These are phyloP conservation scores for Porcisia hertigi DNA, from an alignment of 208 protist genomes.

Conservation along the genomic window DNA sequence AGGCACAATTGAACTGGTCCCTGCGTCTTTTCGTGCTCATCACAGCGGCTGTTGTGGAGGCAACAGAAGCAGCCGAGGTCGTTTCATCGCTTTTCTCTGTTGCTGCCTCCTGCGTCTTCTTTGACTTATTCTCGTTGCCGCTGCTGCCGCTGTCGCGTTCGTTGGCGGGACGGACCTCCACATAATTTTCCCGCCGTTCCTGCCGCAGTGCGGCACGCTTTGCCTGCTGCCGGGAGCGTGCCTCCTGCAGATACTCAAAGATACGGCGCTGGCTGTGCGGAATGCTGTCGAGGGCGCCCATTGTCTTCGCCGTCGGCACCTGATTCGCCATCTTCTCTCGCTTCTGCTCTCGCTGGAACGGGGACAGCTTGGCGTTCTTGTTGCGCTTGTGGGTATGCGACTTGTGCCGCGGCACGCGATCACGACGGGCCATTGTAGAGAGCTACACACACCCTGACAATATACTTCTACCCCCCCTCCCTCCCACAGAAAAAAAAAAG, in stretches of 20 bases:
- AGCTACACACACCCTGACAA: background rate
- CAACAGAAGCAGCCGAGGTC: background rate
- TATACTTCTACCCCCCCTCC: background rate
- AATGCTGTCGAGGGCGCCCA: constrained; percentile 47
- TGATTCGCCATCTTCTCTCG: constrained; percentile 76
- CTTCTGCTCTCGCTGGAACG: constrained; percentile 83
- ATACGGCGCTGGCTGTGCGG: constrained; percentile 69
- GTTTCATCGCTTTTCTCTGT: too few species aligned
- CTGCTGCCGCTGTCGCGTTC: background rate
- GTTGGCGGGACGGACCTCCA: background rate
- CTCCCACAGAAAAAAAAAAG: background rate
- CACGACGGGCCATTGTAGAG: constrained; percentile 59
- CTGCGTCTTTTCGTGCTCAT: constrained; percentile 12
- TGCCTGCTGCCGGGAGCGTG: constrained; percentile 37
- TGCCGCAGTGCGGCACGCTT: constrained; percentile 25
- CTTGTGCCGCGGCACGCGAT: constrained; percentile 80
- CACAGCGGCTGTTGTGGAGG: background rate
- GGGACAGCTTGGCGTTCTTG: constrained; percentile 88
- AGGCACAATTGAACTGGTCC: constrained; percentile 14
- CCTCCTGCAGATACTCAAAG: constrained; percentile 61
- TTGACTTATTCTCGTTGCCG: background rate
- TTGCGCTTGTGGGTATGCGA: constrained; percentile 67
- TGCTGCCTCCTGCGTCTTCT: constrained; percentile 4
- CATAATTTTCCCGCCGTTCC: constrained; percentile 5
- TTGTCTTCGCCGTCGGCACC: constrained; percentile 45